Percentiles rank a stretch among this genome's conserved stretches.
phyloP scores from a whole-genome alignment of 768 basidiomycete genomes.

The Phaeolepiota aurea region DNA sequence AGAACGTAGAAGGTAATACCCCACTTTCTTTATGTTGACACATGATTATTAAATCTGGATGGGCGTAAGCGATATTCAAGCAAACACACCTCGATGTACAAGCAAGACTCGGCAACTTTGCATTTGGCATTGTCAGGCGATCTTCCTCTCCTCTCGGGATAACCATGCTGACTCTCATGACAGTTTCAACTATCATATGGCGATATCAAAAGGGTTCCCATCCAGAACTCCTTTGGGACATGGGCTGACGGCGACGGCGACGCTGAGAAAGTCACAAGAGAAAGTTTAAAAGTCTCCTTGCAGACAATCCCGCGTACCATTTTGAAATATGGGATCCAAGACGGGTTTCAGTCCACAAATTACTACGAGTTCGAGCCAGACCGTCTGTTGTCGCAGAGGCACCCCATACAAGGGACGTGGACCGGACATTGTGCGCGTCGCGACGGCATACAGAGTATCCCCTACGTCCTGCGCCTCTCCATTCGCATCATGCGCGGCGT shows the following conservation, averaged over 20 bases:
- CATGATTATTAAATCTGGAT: not conserved
- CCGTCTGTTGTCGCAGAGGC: constrained; percentile 8
- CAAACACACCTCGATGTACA: constrained; percentile 25
- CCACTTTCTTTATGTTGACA: not conserved
- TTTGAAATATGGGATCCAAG: constrained; percentile 23
- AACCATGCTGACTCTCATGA: not conserved
- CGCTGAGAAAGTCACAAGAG: constrained; percentile 8
- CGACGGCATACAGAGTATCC: constrained; percentile 13
- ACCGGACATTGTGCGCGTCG: constrained; percentile 19
- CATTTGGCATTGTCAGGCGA: constrained; percentile 27
- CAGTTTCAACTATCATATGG: constrained; percentile 25
- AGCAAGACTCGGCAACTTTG: constrained; percentile 23
- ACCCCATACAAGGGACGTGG: constrained; percentile 24
- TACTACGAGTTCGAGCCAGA: constrained; percentile 22
- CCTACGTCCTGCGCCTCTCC: constrained; percentile 19
- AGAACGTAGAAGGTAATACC: constrained; percentile 22
- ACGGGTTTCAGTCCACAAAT: constrained; percentile 21
- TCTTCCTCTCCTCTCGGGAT: not conserved
- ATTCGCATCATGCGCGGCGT: constrained; percentile 14
- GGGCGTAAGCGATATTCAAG: constrained; percentile 22
- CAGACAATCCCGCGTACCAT: constrained; percentile 13
- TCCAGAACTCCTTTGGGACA: constrained; percentile 19
- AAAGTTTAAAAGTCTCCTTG: constrained; percentile 10
- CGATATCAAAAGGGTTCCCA: constrained; percentile 20
- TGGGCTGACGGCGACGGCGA: constrained; percentile 18